Base-by-base conservation (phyloP, 805 yeast genomes). In the Hanseniaspora lindneri region DNA sequence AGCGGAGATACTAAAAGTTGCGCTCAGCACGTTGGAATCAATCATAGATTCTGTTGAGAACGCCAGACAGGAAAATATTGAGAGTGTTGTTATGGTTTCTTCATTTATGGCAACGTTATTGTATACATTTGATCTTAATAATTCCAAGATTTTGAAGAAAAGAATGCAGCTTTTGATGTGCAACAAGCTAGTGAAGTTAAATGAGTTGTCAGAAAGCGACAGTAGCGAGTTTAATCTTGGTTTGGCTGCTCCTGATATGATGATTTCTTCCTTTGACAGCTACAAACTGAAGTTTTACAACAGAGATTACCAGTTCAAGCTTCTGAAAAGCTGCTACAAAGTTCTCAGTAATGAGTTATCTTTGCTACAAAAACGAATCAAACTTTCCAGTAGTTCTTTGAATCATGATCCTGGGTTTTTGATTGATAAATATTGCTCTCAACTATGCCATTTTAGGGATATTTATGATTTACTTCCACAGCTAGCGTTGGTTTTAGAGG, bases 141-240 rank as follows among this genome's bases (percentile, higher is more conserved):
- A 39, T 16, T 39, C 43, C 2, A 39, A 39, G 17, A 39, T 61
- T 17, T 52, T 72, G 17, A 63, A 65, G 53, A 65, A 69, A 50
- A 54, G 74, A 40, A 62, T 67, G 5, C 66, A 63, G 44, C 54
- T 69, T 14, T 54, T 71, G 9, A 55, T 58, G 42, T 57, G 55
- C 33, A 58, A 56, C 44, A 62, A 57, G 43, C 44, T 49, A 5
- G 54, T 60, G 24, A 62, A 63, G 37, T 35, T 53, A 3, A 53
- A 50, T n/a, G 58, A 54, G n/a, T 49, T 64, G 7, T 47, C 19
- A 2, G 49, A 46, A n/a, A 37, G 30, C 27, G 49, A 44, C n/a
- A 3, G 3, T 3, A 34, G 29, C 1, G 39, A 14, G 1, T 37
- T 44, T 11, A 17, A 23, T 17, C 4, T 44, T 10, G 59, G 57